Evolutionary conservation across 2,329 filamentous ascomycete species (phyloP).

Genomic region (Microcyclospora pomicola): DNA sequence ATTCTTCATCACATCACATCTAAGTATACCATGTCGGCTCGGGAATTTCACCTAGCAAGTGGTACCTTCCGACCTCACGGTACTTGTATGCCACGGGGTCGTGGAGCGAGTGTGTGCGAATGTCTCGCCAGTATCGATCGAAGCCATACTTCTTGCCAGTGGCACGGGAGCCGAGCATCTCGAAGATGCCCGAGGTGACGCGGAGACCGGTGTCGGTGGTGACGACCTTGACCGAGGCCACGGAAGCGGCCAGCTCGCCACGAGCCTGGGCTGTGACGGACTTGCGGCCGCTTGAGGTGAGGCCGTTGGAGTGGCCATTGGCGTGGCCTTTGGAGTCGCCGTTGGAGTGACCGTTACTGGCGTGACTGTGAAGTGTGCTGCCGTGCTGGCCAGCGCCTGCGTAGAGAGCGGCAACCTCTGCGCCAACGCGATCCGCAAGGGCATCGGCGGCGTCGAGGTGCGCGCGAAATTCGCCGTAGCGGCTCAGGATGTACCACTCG

Average conservation of each 20-base stretch:
- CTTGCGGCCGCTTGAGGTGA: conserved; percentile 15
- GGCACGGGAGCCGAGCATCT: conserved; percentile 46
- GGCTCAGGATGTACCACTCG: conserved; percentile 51
- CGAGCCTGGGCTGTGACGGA: conserved; percentile 38
- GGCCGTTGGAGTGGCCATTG: conserved; percentile 10
- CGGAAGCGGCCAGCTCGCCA: conserved; percentile 48
- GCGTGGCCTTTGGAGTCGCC: conserved; percentile 8
- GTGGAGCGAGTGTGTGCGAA: conserved; percentile 52
- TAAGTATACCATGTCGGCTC: conserved; percentile 50
- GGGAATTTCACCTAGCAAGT: conserved; percentile 43
- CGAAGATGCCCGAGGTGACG: conserved; percentile 49
- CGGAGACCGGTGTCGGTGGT: conserved; percentile 45
- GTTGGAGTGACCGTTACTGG: conserved; percentile 8
- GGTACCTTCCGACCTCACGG: conserved; percentile 44
- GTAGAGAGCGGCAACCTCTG: conserved; percentile 37
- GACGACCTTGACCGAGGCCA: conserved; percentile 49
- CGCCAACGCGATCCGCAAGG: conserved; percentile 43
- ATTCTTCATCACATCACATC: neutral
- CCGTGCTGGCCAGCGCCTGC: conserved; percentile 17
- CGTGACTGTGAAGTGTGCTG: conserved; percentile 7
- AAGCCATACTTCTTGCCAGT: conserved; percentile 46
- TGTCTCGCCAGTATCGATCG: conserved; percentile 52
- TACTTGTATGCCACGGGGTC: conserved; percentile 57
- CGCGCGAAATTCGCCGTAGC: conserved; percentile 51
- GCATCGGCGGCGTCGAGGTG: conserved; percentile 47